phyloP scores from a whole-genome alignment of 2,329 filamentous ascomycete species.

The Fusarium sp. region DNA sequence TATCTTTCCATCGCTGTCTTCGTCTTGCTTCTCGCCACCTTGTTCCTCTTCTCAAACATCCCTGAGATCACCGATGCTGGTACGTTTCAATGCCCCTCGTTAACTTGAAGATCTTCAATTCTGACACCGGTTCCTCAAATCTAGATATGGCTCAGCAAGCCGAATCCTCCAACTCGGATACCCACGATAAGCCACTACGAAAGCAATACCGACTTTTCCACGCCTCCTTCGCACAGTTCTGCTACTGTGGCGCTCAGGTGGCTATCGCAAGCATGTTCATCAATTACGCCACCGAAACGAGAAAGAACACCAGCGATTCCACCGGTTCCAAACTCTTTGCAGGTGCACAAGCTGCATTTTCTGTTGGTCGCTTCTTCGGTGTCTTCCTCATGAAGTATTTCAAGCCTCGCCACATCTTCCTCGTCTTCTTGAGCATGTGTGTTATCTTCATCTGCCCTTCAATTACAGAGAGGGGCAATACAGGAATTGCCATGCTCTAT shows the following conservation, averaged over 20 bases:
- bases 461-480: conserved; percentile 55
- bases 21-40: conserved; percentile 69
- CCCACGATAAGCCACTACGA: conserved; percentile 67
- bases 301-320: conserved; percentile 58
- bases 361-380: conserved; percentile 75
- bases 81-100: conserved; percentile 18
- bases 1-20: conserved; percentile 78
- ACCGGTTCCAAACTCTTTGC: conserved; percentile 73
- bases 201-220: conserved; percentile 81
- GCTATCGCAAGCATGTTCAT: conserved; percentile 74
- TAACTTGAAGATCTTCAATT: background rate
- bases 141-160: conserved; percentile 72
- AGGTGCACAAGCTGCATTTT: conserved; percentile 77
- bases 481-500: conserved; percentile 69
- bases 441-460: conserved; percentile 67
- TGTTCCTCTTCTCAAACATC: conserved; percentile 72
- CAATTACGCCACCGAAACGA: conserved; percentile 72
- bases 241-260: conserved; percentile 77
- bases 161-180: conserved; percentile 59
- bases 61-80: conserved; percentile 71
- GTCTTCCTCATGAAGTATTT: conserved; percentile 71
- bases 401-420: conserved; percentile 72
- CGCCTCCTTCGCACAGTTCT: conserved; percentile 78
- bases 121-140: background rate
- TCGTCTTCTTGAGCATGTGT: conserved; percentile 68